A percentile compares a stretch with the other conserved stretches of the same genome.
Conservation (phyloP, 495 filamentous ascomycete genomes). For the Penicillium goetzii region DNA sequence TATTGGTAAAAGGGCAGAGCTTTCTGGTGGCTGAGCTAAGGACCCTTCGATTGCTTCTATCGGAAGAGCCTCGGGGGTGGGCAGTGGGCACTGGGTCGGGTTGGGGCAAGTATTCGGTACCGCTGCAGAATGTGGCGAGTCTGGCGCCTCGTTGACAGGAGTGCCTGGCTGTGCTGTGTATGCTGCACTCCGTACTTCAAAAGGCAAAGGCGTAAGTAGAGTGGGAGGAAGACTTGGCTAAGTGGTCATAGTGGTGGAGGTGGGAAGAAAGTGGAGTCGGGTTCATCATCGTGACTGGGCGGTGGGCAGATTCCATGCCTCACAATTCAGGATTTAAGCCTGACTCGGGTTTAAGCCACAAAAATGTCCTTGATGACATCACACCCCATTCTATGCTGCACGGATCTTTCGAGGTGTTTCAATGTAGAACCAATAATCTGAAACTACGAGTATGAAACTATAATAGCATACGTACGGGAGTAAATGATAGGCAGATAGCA, state of each 20-base stretch:
- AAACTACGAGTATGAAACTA: no score
- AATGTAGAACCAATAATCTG: no score
- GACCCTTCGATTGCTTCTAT: neutral
- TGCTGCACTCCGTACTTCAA: neutral
- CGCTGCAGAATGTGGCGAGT: neutral
- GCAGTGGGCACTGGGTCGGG: no score
- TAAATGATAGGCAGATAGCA: no score
- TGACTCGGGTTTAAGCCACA: neutral
- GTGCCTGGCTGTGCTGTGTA: neutral
- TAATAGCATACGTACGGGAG: no score
- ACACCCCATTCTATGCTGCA: neutral
- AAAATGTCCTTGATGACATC: slow-evolving; percentile 9
- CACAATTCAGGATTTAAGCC: neutral
- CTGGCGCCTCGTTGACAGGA: neutral
- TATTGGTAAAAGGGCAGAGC: neutral
- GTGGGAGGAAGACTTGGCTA: neutral
- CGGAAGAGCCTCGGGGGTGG: neutral
- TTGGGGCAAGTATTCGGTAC: slow-evolving; percentile 8
- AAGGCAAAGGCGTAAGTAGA: neutral
- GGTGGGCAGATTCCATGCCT: neutral
- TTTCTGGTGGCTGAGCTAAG: slow-evolving; percentile 6
- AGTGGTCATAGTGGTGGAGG: neutral
- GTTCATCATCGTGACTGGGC: slow-evolving; percentile 17
- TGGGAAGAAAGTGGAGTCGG: slow-evolving; percentile 8
- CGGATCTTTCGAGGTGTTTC: neutral